Evolutionary conservation across 352 stramenopile genomes (phyloP).

Genomic region (Pythium angustatum): DNA sequence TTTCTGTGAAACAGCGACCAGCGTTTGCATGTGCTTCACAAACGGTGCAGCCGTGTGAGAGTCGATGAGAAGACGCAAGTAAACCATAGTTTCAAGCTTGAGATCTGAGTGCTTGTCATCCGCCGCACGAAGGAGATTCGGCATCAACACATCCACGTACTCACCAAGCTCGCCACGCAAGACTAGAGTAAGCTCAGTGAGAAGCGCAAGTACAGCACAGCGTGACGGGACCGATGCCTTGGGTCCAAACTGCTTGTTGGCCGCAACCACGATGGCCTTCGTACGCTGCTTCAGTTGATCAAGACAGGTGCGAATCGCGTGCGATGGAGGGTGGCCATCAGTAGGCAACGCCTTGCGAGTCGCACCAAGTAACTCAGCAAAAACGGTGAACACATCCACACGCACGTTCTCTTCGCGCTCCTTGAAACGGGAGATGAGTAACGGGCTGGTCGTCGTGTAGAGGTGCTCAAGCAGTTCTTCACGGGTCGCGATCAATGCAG

Average conservation of each 20-base stretch:
- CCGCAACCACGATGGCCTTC: conserved; percentile 69
- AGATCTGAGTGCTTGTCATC: conserved; percentile 93
- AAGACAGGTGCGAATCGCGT: conserved; percentile 47
- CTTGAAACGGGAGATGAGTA: conserved; percentile 90
- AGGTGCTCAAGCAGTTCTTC: conserved; percentile 83
- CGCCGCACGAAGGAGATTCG: conserved; percentile 84
- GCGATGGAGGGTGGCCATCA: conserved; percentile 25
- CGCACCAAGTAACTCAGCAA: conserved; percentile 90
- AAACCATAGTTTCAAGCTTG: conserved; percentile 94
- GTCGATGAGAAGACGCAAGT: conserved; percentile 93
- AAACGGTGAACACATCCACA: conserved; percentile 96
- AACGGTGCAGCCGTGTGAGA: conserved; percentile 86
- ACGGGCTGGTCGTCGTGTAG: conserved; percentile 81
- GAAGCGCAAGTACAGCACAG: conserved; percentile 81
- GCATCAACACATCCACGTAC: conserved; percentile 74
- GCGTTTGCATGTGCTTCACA: conserved; percentile 65
- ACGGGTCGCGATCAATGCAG: conserved; percentile 90
- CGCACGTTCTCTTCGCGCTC: conserved; percentile 99
- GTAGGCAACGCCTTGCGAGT: conserved; percentile 55
- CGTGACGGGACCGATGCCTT: conserved; percentile 78
- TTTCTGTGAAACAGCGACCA: conserved; percentile 89
- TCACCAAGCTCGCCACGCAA: conserved; percentile 70
- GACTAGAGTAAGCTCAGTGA: conserved; percentile 84
- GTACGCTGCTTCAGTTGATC: conserved; percentile 58
- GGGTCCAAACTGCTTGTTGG: conserved; percentile 80